phyloP scores from a whole-genome alignment of 495 filamentous ascomycete species.

The Staphylotrichum longicolle region DNA sequence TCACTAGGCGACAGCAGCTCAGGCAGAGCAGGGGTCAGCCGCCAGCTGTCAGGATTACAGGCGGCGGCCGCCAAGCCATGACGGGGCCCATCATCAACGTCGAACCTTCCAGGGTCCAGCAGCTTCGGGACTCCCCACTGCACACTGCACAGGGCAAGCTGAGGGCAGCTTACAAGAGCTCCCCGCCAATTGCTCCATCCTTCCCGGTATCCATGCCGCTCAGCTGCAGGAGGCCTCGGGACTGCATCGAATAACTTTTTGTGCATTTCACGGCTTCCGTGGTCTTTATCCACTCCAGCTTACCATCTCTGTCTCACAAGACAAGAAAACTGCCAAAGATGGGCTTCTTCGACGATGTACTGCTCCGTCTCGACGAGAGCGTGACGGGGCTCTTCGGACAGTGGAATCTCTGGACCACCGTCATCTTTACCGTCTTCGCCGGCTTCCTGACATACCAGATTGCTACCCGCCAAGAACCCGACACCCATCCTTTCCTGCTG shows the following conservation, averaged over 20 bases:
- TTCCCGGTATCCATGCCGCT: slow-evolving; percentile 4
- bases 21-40: not conserved
- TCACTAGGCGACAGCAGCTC: not conserved
- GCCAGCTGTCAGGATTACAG: too few relatives aligned
- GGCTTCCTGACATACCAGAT: slow-evolving; percentile 53
- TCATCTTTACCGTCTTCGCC: slow-evolving; percentile 59
- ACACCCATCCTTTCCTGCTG: slow-evolving; percentile 87
- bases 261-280: not conserved
- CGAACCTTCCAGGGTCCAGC: not conserved
- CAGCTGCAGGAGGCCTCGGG: slow-evolving; percentile 7
- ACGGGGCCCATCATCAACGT: too few relatives aligned
- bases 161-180: slow-evolving; percentile 11
- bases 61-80: too few relatives aligned
- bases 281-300: not conserved
- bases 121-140: slow-evolving; percentile 6
- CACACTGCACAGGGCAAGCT: too few relatives aligned
- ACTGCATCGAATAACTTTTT: not conserved
- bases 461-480: slow-evolving; percentile 61
- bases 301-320: not conserved
- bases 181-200: slow-evolving; percentile 7
- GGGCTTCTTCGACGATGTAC: slow-evolving; percentile 44
- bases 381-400: slow-evolving; percentile 65
- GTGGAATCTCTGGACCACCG: slow-evolving; percentile 76
- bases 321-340: slow-evolving; percentile 18
- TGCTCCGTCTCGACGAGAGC: slow-evolving; percentile 64